phyloP scores from a whole-genome alignment of 1,284 basidiomycete genomes.

The Pterulicium gracile region DNA sequence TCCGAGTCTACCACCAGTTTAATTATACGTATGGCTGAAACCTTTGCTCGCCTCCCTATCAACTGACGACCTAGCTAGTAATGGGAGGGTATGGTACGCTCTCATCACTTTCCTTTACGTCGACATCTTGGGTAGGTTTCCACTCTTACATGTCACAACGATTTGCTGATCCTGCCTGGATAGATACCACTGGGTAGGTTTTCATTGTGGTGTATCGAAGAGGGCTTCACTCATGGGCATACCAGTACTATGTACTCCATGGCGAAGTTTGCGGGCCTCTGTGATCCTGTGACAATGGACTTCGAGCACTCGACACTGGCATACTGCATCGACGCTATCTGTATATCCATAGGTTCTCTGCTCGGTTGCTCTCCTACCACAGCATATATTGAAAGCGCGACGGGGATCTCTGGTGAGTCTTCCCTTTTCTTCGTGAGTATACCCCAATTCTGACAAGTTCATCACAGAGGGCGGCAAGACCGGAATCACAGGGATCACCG shows the following conservation, averaged over 20 bases:
- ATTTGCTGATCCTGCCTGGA: conserved; percentile 2
- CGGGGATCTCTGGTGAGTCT: conserved; percentile 53
- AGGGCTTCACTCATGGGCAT: no score
- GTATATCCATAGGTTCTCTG: conserved; percentile 73
- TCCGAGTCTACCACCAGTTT: not conserved
- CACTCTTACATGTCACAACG: not conserved
- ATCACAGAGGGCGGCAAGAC: conserved; percentile 78
- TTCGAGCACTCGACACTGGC: conserved; percentile 83
- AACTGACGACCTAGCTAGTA: conserved; percentile 40
- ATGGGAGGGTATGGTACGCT: conserved; percentile 80
- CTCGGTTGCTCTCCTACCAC: conserved; percentile 85
- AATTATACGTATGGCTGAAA: conserved; percentile 1
- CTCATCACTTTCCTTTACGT: conserved; percentile 85
- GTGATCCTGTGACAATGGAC: conserved; percentile 77
- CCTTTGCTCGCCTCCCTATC: conserved; percentile 6
- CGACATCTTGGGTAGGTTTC: conserved; percentile 57
- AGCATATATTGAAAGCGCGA: conserved; percentile 79
- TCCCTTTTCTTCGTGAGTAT: not conserved
- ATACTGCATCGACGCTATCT: conserved; percentile 77
- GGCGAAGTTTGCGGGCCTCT: conserved; percentile 86
- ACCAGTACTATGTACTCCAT: conserved; percentile 70
- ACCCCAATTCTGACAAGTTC: conserved; percentile 12
- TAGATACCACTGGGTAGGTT: conserved; percentile 38
- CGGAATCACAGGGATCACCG: conserved; percentile 72
- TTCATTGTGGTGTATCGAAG: not conserved